These are phyloP conservation scores for Podaxis rugospora DNA, from an alignment of 768 basidiomycete genomes.

Conservation along the genomic window DNA sequence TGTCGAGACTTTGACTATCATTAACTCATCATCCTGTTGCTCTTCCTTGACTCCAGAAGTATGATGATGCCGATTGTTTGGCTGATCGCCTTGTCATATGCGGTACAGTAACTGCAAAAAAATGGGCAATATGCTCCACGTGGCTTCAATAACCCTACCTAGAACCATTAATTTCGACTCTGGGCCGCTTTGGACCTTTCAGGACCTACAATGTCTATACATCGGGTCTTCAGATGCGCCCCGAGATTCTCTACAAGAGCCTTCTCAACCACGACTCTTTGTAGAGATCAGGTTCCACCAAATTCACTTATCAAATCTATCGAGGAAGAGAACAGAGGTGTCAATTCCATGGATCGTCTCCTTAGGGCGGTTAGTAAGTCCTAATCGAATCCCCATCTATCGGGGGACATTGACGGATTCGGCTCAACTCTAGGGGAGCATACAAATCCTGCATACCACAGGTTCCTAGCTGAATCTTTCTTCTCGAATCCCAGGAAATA, in stretches of 20 bases:
- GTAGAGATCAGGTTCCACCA: not conserved
- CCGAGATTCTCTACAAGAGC: not conserved
- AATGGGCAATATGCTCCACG: not conserved
- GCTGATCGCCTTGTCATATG: not conserved
- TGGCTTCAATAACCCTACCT: not conserved
- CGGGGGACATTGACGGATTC: not conserved
- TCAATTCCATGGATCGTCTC: slow-evolving; percentile 52
- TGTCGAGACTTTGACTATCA: not conserved
- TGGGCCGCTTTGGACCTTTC: not conserved
- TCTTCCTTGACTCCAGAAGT: not conserved
- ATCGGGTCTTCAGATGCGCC: not conserved
- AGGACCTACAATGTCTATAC: not conserved
- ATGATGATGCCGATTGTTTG: not conserved
- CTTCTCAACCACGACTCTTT: not conserved
- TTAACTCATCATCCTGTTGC: not conserved
- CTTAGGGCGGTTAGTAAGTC: slow-evolving; percentile 54
- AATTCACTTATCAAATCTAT: slow-evolving; percentile 22
- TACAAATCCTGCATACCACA: slow-evolving; percentile 49
- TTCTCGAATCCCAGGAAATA: not conserved
- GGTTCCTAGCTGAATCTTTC: slow-evolving; percentile 26
- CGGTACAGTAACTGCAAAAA: not conserved
- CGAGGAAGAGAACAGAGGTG: slow-evolving; percentile 52
- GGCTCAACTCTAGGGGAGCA: slow-evolving; percentile 33
- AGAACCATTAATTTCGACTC: not conserved
- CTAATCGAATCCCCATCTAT: not conserved